Conservation (phyloP, 805 yeast genomes). For the Torulaspora delbrueckii region DNA sequence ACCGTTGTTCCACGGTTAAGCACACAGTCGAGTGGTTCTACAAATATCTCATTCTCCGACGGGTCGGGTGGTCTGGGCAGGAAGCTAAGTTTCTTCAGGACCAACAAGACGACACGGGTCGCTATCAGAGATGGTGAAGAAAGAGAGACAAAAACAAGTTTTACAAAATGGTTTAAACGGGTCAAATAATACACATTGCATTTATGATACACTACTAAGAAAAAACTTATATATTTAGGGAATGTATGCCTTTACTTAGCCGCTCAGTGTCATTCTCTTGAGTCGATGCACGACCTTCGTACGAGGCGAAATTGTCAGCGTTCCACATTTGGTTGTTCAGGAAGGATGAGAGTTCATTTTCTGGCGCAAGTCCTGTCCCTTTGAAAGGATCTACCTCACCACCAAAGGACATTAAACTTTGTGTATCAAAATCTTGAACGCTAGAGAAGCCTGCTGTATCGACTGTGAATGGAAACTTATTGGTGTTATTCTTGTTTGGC, state of each 20-base stretch:
- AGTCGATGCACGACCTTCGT: neutral
- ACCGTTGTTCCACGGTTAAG: conserved; percentile 5
- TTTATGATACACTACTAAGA: conserved; percentile 1
- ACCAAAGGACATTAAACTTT: conserved; percentile 34
- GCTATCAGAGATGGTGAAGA: conserved; percentile 3
- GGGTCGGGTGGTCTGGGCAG: conserved; percentile 5
- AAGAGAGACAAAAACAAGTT: neutral
- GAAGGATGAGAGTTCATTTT: conserved; percentile 24
- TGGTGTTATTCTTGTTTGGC: conserved; percentile 20
- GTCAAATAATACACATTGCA: conserved; percentile 3
- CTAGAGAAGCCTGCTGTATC: conserved; percentile 19
- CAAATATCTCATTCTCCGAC: conserved; percentile 3
- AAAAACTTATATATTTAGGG: conserved; percentile 8
- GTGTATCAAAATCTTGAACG: conserved; percentile 31
- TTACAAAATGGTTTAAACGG: conserved; percentile 10
- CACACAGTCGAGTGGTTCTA: neutral
- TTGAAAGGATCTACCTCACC: conserved; percentile 20
- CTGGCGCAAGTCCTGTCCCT: conserved; percentile 12
- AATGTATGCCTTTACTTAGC: conserved; percentile 5
- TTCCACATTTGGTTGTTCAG: conserved; percentile 26
- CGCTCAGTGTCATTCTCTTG: conserved; percentile 3
- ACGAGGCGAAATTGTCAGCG: conserved; percentile 10
- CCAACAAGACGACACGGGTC: conserved; percentile 3
- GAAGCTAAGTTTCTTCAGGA: conserved; percentile 7
- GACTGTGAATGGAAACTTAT: conserved; percentile 20